phyloP scores from a whole-genome alignment of 139 green algal genomes.

The Helicosporidium sp. region DNA sequence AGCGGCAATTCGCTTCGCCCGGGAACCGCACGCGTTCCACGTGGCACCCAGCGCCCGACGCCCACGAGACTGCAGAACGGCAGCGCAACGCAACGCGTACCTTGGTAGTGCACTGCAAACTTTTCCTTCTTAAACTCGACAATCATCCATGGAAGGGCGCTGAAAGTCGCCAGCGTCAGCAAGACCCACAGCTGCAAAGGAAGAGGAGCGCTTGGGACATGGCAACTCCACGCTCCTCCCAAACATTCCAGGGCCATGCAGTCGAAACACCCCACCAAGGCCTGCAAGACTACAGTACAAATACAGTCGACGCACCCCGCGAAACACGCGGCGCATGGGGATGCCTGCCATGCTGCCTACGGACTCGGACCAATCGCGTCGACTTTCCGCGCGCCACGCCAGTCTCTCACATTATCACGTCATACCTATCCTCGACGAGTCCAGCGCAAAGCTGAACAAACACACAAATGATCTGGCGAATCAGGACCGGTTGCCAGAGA shows the following conservation, averaged over 20 bases:
- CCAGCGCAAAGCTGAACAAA: not conserved
- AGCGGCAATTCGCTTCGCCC: not conserved
- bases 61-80: too few species aligned
- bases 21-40: not conserved
- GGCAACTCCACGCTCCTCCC: not conserved
- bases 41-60: not conserved
- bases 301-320: constrained; percentile 5
- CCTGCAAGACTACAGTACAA: not conserved
- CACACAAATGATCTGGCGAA: not conserved
- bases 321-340: constrained; percentile 13
- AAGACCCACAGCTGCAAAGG: constrained; percentile 18
- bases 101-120: constrained; percentile 38
- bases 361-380: too few species aligned
- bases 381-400: too few species aligned
- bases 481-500: not conserved
- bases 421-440: too few species aligned
- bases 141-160: constrained; percentile 48
- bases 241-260: too few species aligned
- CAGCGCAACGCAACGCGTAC: too few species aligned
- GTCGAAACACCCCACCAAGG: not conserved
- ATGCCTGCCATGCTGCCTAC: not conserved
- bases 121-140: constrained; percentile 48
- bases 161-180: constrained; percentile 26
- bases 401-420: too few species aligned
- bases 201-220: not conserved